Conservation (phyloP, 768 basidiomycete genomes). For the Boletus eberwhitei region DNA sequence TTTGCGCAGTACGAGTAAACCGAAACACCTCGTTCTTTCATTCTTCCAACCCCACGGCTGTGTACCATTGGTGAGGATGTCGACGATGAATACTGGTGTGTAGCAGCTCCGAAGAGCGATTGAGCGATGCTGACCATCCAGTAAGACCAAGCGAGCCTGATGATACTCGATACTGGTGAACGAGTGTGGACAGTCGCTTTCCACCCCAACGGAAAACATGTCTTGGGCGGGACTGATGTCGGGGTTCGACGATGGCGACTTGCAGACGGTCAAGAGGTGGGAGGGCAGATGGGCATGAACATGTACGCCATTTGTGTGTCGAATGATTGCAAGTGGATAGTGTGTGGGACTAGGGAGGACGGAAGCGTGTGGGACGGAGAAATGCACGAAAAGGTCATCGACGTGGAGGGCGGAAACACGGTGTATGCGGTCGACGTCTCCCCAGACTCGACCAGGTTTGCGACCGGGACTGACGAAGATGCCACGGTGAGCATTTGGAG, state of each 20-base stretch:
- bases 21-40: too few relatives aligned
- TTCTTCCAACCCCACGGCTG: too few relatives aligned
- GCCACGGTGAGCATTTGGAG: background rate
- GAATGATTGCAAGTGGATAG: background rate
- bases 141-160: too few relatives aligned
- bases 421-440: background rate
- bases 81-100: too few relatives aligned
- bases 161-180: too few relatives aligned
- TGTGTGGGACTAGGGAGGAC: background rate
- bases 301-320: background rate
- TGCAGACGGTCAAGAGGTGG: background rate
- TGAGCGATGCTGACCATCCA: too few relatives aligned
- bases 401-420: background rate
- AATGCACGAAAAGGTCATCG: background rate
- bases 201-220: too few relatives aligned
- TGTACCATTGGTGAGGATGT: too few relatives aligned
- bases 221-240: background rate
- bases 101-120: background rate
- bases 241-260: background rate
- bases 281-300: background rate
- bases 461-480: background rate
- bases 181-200: too few relatives aligned
- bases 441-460: too few relatives aligned
- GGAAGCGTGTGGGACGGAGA: background rate
- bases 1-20: too few relatives aligned